phyloP scores from a whole-genome alignment of 129 eudicot species.

The Gnaphalium uliginosum region DNA sequence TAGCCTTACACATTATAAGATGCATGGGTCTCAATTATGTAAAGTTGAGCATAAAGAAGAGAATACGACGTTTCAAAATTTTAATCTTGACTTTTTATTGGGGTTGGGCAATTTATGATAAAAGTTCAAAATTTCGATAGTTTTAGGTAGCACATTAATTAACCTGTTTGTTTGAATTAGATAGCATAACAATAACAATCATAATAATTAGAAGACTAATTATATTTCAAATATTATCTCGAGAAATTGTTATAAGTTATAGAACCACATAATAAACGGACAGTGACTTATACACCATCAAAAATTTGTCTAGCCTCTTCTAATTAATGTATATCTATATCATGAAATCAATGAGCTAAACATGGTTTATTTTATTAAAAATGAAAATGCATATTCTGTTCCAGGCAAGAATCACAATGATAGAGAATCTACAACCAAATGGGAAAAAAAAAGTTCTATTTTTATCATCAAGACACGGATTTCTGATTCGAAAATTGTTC shows the following conservation, averaged over 20 bases:
- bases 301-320: too few species aligned
- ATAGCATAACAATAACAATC: neutral
- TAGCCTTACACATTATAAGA: slow-evolving; percentile 20
- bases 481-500: neutral
- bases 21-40: slow-evolving; percentile 26
- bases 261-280: too few species aligned
- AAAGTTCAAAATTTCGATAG: neutral
- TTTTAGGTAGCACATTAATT: neutral
- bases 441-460: neutral
- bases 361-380: neutral
- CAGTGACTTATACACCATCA: too few species aligned
- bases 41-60: slow-evolving; percentile 25
- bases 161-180: neutral
- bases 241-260: too few species aligned
- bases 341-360: neutral
- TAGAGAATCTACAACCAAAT: slow-evolving; percentile 7
- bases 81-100: neutral
- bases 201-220: neutral
- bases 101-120: slow-evolving; percentile 13
- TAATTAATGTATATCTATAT: neutral
- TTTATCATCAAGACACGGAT: neutral
- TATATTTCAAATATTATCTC: neutral
- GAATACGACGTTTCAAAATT: slow-evolving; percentile 12
- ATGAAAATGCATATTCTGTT: neutral
- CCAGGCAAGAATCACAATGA: too few species aligned